Percentiles rank a stretch among this genome's conserved stretches.
Conservation (phyloP, 2,329 filamentous ascomycete species). For the Aureobasidium sp. region DNA sequence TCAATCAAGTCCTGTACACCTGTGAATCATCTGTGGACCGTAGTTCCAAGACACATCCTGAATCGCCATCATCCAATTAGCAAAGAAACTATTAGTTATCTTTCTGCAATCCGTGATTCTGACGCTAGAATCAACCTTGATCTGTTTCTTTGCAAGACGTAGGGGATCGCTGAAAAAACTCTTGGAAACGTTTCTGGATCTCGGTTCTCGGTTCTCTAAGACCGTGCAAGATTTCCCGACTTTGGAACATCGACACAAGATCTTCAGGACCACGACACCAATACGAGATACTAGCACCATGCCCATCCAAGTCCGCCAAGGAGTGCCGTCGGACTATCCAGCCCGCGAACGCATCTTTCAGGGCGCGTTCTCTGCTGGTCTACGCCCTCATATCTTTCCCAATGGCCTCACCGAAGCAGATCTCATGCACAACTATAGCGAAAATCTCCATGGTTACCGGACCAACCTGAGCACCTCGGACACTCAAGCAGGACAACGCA, state of each 20-base stretch:
- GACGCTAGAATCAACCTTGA: neutral
- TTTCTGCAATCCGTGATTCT: neutral
- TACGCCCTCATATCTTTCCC: slow-evolving; percentile 27
- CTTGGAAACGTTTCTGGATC: too few relatives aligned
- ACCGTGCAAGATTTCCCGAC: too few relatives aligned
- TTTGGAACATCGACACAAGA: neutral
- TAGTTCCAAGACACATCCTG: neutral
- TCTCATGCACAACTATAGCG: slow-evolving; percentile 14
- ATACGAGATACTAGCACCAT: slow-evolving; percentile 15
- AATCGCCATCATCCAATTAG: neutral
- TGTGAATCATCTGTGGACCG: neutral
- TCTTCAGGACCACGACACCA: neutral
- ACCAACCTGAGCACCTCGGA: slow-evolving; percentile 4
- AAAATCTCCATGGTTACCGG: slow-evolving; percentile 10
- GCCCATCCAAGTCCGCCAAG: slow-evolving; percentile 25
- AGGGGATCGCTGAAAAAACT: too few relatives aligned
- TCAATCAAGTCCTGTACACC: neutral
- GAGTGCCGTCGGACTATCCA: slow-evolving; percentile 22
- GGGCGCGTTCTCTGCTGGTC: slow-evolving; percentile 25
- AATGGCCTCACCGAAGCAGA: slow-evolving; percentile 21
- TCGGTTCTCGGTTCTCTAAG: too few relatives aligned
- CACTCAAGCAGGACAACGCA: slow-evolving; percentile 1
- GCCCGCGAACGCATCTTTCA: slow-evolving; percentile 22
- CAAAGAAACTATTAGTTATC: neutral
- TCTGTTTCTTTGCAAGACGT: neutral